Evolutionary conservation across 176 grass and related monocot species (phyloP), one percentile per base, ranked within the genome.

Genomic region (Oryza australiensis): DNA sequence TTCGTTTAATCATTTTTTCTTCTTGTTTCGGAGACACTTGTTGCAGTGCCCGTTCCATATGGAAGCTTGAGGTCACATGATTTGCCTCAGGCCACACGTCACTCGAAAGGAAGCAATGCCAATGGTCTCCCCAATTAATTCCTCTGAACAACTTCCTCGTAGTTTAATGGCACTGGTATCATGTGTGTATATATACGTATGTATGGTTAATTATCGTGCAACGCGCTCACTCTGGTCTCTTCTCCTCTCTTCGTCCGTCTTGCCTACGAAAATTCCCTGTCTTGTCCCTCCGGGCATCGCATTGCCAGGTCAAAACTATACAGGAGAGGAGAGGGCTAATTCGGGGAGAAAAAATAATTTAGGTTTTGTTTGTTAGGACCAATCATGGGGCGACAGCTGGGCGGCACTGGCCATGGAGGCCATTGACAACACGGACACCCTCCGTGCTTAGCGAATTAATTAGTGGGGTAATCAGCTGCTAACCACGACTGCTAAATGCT

Each of bases 11-110:
- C n/a, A 60, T 60, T 60, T 9, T n/a, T 5, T 15, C 7, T 16
- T 16, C 20, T 71, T 40, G 32, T 40, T 71, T 29, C 1, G 11
- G 5, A 10, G 26, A 64, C 69, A 73, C 64, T 65, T 77, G 87
- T 43, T 65, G 77, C 43, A 26, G 73, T 59, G 66, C 65, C 77
- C 66, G 14, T 72, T 77, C 35, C 35, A 55, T 76, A 81, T 65
- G 82, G 78, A 60, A 29, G 43, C 71, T 65, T n/a, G 70, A 33
- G 73, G 48, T 53, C 66, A 60, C 84, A 72, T 68, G 18, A 85
- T 73, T 78, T 62, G 88, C 66, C 46, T 78, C 78, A 82, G 60
- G 57, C 34, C 83, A 86, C 83, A 89, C 83, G 88, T 82, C 87
- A 89, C 18, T 65, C 32, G 14, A 29, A 41, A 4, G 26, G 66